Conservation (phyloP, 495 filamentous ascomycete species). For the Bathelium albidoporum region DNA sequence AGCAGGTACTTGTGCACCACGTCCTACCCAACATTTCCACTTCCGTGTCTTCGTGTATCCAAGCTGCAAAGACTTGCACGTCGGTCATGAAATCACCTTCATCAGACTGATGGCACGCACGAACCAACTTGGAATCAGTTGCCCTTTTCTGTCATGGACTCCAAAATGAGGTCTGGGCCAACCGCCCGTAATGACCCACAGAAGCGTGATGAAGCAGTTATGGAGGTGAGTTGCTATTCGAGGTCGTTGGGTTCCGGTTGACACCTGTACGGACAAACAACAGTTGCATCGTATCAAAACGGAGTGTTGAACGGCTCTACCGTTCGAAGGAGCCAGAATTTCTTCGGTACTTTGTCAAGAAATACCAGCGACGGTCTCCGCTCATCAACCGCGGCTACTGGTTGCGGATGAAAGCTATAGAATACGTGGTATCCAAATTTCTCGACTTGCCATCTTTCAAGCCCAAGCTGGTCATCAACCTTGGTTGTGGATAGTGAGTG, state of each 20-base stretch:
- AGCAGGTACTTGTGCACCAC: too few relatives aligned
- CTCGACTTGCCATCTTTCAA: constrained; percentile 48
- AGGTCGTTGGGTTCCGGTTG: not conserved
- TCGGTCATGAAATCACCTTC: not conserved
- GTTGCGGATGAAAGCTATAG: constrained; percentile 73
- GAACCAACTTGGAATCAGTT: not conserved
- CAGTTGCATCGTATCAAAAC: constrained; percentile 81
- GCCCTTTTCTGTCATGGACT: not conserved
- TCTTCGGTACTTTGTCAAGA: constrained; percentile 78
- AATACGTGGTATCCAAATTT: constrained; percentile 60
- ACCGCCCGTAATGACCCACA: not conserved
- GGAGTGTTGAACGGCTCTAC: constrained; percentile 79
- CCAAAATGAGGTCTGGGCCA: not conserved
- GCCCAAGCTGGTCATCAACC: constrained; percentile 67
- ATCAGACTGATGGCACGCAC: not conserved
- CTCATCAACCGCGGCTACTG: constrained; percentile 84
- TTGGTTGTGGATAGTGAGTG: constrained; percentile 85
- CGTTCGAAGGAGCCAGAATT: constrained; percentile 61
- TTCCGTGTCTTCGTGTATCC: too few relatives aligned
- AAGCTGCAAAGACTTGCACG: not conserved
- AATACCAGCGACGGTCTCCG: constrained; percentile 67
- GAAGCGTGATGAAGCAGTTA: constrained; percentile 21
- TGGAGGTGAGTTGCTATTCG: constrained; percentile 9
- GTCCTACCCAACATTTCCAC: too few relatives aligned
- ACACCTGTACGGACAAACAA: constrained; percentile 59